Evolutionary conservation across 192 early-diverging fungal genomes (phyloP).

Genomic region (Obelidium mucronatum): DNA sequence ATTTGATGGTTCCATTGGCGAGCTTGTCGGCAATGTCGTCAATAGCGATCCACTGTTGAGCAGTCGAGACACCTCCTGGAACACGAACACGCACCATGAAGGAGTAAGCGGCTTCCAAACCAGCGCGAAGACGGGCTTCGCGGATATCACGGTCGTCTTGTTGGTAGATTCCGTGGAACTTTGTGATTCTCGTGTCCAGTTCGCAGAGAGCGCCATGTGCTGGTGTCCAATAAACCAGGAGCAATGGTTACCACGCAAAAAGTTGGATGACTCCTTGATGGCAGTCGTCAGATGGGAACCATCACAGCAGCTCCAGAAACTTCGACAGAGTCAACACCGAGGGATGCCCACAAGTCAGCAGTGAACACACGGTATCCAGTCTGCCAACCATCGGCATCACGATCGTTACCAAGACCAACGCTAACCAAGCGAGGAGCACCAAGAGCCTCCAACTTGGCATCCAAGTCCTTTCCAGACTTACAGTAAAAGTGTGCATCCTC

Average conservation of each 20-base stretch:
- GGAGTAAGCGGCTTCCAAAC: slow-evolving; percentile 89
- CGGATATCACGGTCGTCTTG: slow-evolving; percentile 97
- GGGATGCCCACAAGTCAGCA: slow-evolving; percentile 81
- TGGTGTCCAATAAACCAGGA: slow-evolving; percentile 81
- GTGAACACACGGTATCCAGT: slow-evolving; percentile 83
- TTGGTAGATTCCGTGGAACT: slow-evolving; percentile 97
- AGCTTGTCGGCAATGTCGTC: slow-evolving; percentile 85
- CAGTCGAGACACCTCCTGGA: slow-evolving; percentile 88
- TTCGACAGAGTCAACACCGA: slow-evolving; percentile 77
- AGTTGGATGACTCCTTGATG: slow-evolving; percentile 93
- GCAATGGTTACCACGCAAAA: slow-evolving; percentile 91
- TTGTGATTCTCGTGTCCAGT: slow-evolving; percentile 90
- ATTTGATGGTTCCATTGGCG: slow-evolving; percentile 90
- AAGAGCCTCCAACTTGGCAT: slow-evolving; percentile 78
- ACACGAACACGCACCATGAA: slow-evolving; percentile 98
- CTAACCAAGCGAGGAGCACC: slow-evolving; percentile 72
- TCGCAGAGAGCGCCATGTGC: slow-evolving; percentile 86
- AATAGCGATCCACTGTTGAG: slow-evolving; percentile 93
- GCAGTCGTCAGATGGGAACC: slow-evolving; percentile 85
- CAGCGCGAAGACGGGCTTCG: slow-evolving; percentile 80
- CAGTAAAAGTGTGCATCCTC: slow-evolving; percentile 92
- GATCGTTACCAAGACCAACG: slow-evolving; percentile 88
- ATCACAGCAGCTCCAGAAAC: slow-evolving; percentile 66
- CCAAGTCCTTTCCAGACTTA: slow-evolving; percentile 88
- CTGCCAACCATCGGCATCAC: slow-evolving; percentile 90